These are phyloP conservation scores for Rosa chinensis DNA, from an alignment of 306 rosid genomes.

Conservation along the genomic window DNA sequence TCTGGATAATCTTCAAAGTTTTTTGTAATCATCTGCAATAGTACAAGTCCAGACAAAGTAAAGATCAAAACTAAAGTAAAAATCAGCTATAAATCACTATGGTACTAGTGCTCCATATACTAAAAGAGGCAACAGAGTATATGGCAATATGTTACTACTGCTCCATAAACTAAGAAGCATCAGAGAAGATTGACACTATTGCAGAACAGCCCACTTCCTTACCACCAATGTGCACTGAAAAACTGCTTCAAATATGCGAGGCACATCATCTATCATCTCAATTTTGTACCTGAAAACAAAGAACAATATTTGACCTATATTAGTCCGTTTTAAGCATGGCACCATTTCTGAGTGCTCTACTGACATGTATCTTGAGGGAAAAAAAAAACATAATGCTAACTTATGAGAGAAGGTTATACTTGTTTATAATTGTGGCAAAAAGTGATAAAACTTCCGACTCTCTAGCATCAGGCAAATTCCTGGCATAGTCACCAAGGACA, in stretches of 20 bases:
- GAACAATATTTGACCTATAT: background rate
- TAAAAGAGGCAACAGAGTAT: background rate
- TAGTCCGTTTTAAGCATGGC: background rate
- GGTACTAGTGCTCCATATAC: background rate
- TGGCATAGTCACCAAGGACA: conserved; percentile 89
- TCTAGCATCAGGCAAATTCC: conserved; percentile 98
- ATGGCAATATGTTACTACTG: background rate
- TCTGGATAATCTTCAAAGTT: conserved; percentile 97
- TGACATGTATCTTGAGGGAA: background rate
- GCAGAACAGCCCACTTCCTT: conserved; percentile 14
- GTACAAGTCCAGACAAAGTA: conserved; percentile 12
- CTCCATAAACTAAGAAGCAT: background rate
- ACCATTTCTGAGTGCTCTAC: background rate
- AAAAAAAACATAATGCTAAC: background rate
- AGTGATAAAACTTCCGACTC: conserved; percentile 97
- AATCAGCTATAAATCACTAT: background rate
- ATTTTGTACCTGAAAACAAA: conserved; percentile 64
- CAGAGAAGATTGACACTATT: background rate
- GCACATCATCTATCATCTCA: conserved; percentile 92
- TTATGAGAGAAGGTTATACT: conserved; percentile 49
- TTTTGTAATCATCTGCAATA: conserved; percentile 82
- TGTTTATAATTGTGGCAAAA: conserved; percentile 92
- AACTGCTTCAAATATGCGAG: conserved; percentile 97
- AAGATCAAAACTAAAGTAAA: background rate
- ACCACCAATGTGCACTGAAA: conserved; percentile 99